These are phyloP conservation scores for Peribolospora kevripleyi DNA, from an alignment of 768 basidiomycete genomes.

Conservation along the genomic window DNA sequence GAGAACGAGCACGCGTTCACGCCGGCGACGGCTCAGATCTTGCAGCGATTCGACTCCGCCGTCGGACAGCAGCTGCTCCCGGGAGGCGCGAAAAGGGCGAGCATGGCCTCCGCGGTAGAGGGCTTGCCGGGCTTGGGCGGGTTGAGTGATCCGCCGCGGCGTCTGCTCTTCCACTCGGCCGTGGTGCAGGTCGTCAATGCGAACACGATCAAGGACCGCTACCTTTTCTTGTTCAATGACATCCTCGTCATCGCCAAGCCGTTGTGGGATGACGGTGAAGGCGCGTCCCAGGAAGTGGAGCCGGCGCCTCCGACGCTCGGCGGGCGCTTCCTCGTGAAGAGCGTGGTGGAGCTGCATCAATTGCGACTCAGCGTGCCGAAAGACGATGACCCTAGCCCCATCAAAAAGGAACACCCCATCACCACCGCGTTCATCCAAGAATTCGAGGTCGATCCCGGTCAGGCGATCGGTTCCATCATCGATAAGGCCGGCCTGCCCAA, in stretches of 20 bases:
- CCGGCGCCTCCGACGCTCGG: constrained; percentile 32
- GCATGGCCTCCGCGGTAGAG: no score
- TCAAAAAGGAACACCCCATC: constrained; percentile 27
- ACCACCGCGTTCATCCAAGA: constrained; percentile 50
- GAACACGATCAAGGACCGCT: constrained; percentile 83
- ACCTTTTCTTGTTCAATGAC: constrained; percentile 91
- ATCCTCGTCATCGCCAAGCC: constrained; percentile 84
- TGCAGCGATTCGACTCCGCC: no score
- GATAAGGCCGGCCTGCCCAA: constrained; percentile 33
- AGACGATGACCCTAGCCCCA: constrained; percentile 11
- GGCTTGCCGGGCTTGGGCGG: no score
- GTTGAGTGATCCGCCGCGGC: constrained; percentile 44
- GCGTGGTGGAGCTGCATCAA: constrained; percentile 42
- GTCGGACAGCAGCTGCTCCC: no score
- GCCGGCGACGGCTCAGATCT: no score
- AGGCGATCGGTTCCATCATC: constrained; percentile 47
- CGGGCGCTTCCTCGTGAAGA: constrained; percentile 67
- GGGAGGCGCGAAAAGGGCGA: no score
- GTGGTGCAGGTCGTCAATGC: constrained; percentile 83
- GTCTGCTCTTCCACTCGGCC: constrained; percentile 56
- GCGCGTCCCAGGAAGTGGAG: constrained; percentile 20
- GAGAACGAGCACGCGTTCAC: no score
- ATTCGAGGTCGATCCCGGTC: constrained; percentile 57
- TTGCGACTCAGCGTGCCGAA: constrained; percentile 15
- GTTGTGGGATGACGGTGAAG: constrained; percentile 32